Evolutionary conservation across 768 basidiomycete genomes (phyloP).

Genomic region (Leucogyrophana mollusca): DNA sequence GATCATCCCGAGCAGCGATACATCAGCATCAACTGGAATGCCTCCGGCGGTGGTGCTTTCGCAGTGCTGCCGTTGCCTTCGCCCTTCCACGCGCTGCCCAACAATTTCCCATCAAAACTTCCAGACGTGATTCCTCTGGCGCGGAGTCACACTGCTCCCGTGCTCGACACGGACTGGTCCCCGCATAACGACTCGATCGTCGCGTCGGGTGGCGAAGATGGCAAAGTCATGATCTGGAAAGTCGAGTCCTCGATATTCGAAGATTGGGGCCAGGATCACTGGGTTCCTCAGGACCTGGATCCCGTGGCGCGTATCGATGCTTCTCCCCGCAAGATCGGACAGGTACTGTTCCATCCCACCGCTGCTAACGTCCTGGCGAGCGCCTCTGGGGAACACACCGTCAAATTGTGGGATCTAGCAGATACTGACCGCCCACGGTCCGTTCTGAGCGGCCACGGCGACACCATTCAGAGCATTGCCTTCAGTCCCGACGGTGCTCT

Average conservation of each 20-base stretch:
- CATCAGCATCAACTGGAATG: slow-evolving; percentile 92
- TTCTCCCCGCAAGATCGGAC: slow-evolving; percentile 87
- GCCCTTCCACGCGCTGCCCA: slow-evolving; percentile 53
- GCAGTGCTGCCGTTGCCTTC: slow-evolving; percentile 87
- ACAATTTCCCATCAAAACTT: slow-evolving; percentile 68
- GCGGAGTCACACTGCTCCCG: slow-evolving; percentile 78
- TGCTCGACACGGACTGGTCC: slow-evolving; percentile 96
- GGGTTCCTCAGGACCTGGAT: slow-evolving; percentile 81
- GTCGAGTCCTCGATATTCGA: slow-evolving; percentile 68
- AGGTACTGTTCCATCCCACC: slow-evolving; percentile 92
- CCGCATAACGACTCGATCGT: slow-evolving; percentile 91
- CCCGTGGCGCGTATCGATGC: slow-evolving; percentile 81
- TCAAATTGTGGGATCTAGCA: slow-evolving; percentile 91
- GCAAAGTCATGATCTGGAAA: slow-evolving; percentile 91
- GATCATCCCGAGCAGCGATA: slow-evolving; percentile 54
- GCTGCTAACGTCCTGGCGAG: slow-evolving; percentile 84
- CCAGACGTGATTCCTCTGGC: slow-evolving; percentile 93
- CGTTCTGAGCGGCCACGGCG: slow-evolving; percentile 72
- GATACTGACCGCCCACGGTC: slow-evolving; percentile 62
- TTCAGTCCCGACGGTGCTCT: slow-evolving; percentile 82
- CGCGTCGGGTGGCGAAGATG: slow-evolving; percentile 92
- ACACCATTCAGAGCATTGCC: slow-evolving; percentile 82
- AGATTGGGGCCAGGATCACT: slow-evolving; percentile 81
- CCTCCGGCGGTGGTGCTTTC: slow-evolving; percentile 91
- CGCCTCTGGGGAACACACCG: slow-evolving; percentile 78